Base-by-base conservation (phyloP, 305 asterid genomes). In the Coffea humblotiana region DNA sequence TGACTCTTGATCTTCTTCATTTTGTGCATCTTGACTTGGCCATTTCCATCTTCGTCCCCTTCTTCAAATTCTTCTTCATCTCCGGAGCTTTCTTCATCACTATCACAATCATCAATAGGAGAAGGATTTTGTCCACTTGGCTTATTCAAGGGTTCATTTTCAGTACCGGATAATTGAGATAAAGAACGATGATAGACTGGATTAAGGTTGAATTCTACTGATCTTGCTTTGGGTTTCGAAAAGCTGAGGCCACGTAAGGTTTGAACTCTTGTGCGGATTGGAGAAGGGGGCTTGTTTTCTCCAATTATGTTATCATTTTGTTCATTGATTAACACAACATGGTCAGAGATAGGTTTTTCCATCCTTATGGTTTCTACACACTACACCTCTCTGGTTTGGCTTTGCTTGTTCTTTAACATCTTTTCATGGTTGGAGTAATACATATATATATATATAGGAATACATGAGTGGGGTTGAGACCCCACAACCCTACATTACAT, bases 181-280 rank as follows among this genome's bases (percentile, higher is more conserved):
- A 76, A 18, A 61, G 65, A 2, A 43, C 52, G 78, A 15, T 71
- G 85, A 82, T 65, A 68, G 21, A 64, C 16, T 1, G 86, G 87
- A 54, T 49, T 49, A 49, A 25, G 83, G 32, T 87, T 75, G 77
- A 82, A 79, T 80, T 91, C 93, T 21, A 79, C 81, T 80, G 89
- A 83, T 18, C 93, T 82, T 23, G 95, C 79, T 78, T 86, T 87
- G 72, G 93, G 93, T 71, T 89, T 89, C 9, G 92, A 88, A 89
- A 90, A 88, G 85, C 86, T 85, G 6, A 89, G 47, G 49, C 92
- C 90, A 11, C 81, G 87, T 15, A 88, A 87, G n/a, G 84, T 69
- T 75, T 65, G 82, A 71, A 52, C 8, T 37, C 74, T 64, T 56
- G 83, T 23, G 51, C 76, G 77, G 72, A 78, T 40, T 37, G 19